phyloP scores from a whole-genome alignment of 805 yeast species.

The Nakazawaea sp. region DNA sequence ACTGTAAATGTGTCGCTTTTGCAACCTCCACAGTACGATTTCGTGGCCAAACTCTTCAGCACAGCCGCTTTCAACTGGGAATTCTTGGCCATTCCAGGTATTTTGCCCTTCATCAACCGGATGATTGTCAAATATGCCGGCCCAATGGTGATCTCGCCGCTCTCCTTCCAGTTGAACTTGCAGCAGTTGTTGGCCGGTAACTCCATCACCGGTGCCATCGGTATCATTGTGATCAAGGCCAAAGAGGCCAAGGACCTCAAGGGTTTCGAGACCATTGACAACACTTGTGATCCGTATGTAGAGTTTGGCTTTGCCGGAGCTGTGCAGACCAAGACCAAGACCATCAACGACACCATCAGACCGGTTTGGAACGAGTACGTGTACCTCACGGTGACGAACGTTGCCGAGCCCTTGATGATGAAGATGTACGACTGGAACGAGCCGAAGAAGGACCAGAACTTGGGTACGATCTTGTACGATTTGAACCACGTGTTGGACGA shows the following conservation, averaged over 20 bases:
- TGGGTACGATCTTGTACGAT: conserved; percentile 75
- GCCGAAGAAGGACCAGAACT: conserved; percentile 63
- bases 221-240: conserved; percentile 69
- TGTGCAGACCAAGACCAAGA: conserved; percentile 61
- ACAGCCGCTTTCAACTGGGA: conserved; percentile 86
- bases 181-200: conserved; percentile 86
- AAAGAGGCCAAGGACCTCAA: conserved; percentile 62
- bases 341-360: conserved; percentile 54
- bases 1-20: conserved; percentile 80
- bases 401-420: conserved; percentile 77
- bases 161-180: conserved; percentile 87
- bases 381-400: conserved; percentile 60
- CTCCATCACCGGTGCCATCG: conserved; percentile 73
- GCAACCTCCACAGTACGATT: conserved; percentile 87
- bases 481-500: conserved; percentile 57
- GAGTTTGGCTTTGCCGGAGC: conserved; percentile 55
- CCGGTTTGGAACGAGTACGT: conserved; percentile 86
- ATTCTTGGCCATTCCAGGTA: conserved; percentile 79
- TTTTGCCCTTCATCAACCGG: conserved; percentile 73
- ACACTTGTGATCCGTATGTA: conserved; percentile 87
- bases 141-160: conserved; percentile 81
- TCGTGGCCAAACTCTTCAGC: conserved; percentile 68
- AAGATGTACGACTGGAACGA: conserved; percentile 73
- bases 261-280: conserved; percentile 64
- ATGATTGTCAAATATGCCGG: conserved; percentile 85